Conservation (phyloP, 176 grass and related monocot species). For the Pharus latifolius region DNA sequence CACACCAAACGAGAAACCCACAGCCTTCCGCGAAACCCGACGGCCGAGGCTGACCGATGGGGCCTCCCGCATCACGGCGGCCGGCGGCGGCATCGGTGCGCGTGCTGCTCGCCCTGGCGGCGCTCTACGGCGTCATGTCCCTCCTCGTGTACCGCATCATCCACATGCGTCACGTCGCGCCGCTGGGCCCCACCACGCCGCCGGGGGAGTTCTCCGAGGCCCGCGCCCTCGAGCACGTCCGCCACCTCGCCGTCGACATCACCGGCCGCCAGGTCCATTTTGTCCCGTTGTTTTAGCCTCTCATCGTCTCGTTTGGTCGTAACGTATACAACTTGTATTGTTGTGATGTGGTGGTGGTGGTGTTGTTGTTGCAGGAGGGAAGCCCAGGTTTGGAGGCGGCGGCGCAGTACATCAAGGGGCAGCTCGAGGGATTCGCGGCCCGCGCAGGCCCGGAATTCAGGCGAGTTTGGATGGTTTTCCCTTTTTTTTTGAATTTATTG, state of each 20-base stretch:
- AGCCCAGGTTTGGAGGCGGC: constrained; percentile 70
- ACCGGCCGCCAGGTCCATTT: constrained; percentile 54
- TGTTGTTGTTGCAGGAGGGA: constrained; percentile 54
- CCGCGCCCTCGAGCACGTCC: constrained; percentile 65
- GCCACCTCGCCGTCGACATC: constrained; percentile 66
- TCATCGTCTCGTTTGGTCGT: not conserved
- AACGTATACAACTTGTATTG: not conserved
- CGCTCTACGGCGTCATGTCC: constrained; percentile 64
- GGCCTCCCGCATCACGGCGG: not conserved
- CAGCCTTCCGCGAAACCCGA: too few relatives aligned
- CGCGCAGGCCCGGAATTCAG: constrained; percentile 57
- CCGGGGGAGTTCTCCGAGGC: constrained; percentile 63
- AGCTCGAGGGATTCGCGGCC: constrained; percentile 54
- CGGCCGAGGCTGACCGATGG: too few relatives aligned
- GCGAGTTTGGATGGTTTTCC: constrained; percentile 20
- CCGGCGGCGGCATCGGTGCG: constrained; percentile 2
- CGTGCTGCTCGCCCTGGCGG: constrained; percentile 54
- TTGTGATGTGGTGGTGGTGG: not conserved
- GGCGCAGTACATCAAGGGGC: constrained; percentile 71
- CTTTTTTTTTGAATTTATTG: not conserved
- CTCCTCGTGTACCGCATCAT: constrained; percentile 49
- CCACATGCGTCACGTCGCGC: constrained; percentile 82
- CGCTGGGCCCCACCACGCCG: constrained; percentile 49
- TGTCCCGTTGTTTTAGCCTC: not conserved
- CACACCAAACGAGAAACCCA: too few relatives aligned